Conservation (phyloP, 202 grass and related monocot genomes). For the Bolboschoenoplectus hybrid region DNA sequence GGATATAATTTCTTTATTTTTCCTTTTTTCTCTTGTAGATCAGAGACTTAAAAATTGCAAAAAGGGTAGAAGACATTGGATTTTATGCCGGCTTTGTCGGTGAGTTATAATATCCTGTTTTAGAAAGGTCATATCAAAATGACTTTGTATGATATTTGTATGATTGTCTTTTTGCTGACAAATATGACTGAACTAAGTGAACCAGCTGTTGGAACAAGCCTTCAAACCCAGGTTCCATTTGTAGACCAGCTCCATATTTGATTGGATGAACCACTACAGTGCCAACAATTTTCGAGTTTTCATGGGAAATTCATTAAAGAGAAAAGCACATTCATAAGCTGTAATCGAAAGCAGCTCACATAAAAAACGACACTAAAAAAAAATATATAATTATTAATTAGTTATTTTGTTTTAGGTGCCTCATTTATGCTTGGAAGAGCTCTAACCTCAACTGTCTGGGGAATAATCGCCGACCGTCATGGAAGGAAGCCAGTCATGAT, state of each 20-base stretch:
- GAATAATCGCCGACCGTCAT: conserved; percentile 60
- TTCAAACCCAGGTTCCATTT: background rate
- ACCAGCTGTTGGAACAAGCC: background rate
- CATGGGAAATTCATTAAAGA: background rate
- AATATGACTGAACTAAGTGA: background rate
- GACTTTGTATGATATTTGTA: background rate
- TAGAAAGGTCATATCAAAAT: background rate
- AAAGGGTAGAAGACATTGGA: conserved; percentile 80
- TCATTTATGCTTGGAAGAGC: conserved; percentile 79
- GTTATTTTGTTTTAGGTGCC: conserved; percentile 53
- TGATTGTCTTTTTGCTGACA: too few species aligned
- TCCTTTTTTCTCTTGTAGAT: conserved; percentile 46
- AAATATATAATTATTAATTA: background rate
- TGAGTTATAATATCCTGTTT: conserved; percentile 37
- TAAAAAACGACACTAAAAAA: background rate
- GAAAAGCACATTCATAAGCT: background rate
- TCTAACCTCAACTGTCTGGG: conserved; percentile 64
- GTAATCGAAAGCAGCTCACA: background rate
- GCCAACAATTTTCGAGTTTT: background rate
- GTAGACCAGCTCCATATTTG: background rate
- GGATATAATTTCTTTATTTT: conserved; percentile 17
- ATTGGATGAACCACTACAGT: background rate
- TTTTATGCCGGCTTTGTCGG: conserved; percentile 82
- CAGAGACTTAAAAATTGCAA: conserved; percentile 57
- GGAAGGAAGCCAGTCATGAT: conserved; percentile 79